Base-by-base conservation (phyloP, 2,329 filamentous ascomycete genomes). In the Cryoendolithus antarcticus region DNA sequence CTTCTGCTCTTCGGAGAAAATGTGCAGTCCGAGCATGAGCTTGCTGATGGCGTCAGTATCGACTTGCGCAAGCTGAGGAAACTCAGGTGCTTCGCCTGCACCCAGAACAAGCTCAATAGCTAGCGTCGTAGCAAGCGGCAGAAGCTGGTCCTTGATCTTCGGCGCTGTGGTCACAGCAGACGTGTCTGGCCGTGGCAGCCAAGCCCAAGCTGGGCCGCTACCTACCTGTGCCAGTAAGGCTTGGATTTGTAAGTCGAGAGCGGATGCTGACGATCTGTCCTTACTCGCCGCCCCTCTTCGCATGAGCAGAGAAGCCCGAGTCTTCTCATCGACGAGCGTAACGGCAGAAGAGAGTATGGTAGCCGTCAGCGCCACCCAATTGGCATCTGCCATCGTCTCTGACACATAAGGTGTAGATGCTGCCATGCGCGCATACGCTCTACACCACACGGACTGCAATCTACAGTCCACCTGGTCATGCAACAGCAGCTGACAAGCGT, bases 1-100 rank as follows among this genome's bases (percentile, higher is more conserved):
- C 55, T 93, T 96, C 45, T 82, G 72, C 57, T 98, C 91, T 58
- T 98, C 89, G 0, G 82, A 72, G n/a, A 93, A 66, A 3, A 96
- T 67, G 62, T 98, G 91, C 9, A 98, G 66, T 1, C 75, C 81
- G 30, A 79, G 66, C 47, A 93, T 56, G 6, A 60, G 38, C 30
- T 50, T 52, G 24, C 46, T 40, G 29, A 44, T 52, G 9, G 37
- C 12, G 9, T 15, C 24, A 31, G 28, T 15, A 32, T 32, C 24
- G 37, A 37, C 34, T 32, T 38, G 33, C 11, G 31, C 24, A 11
- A 27, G 27, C 13, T 39, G 29, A 35, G 33, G 7, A 12, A 34
- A 8, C 32, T 34, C 34, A 9, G 15, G 35, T 2, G 9, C 11
- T 4, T 36, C 33, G n/a, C 37, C 11, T 7, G 11, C 29, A 19